phyloP scores from a whole-genome alignment of 352 stramenopile species.

The Globisporangium nagaii region DNA sequence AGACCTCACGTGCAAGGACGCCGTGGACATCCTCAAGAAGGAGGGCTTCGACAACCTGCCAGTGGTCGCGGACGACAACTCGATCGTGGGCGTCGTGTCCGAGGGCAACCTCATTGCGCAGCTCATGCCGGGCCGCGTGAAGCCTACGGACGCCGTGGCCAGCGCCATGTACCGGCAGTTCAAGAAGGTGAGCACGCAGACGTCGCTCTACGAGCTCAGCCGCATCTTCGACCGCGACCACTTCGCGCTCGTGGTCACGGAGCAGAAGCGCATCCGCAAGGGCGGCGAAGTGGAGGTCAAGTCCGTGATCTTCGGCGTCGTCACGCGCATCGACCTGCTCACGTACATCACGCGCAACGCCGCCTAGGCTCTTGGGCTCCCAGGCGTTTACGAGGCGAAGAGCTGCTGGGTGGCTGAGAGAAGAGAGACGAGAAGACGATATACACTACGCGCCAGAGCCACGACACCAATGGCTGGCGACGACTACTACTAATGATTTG shows the following conservation, averaged over 20 bases:
- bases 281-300: constrained; percentile 52
- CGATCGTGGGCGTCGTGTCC: constrained; percentile 91
- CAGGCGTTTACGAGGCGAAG: too few relatives aligned
- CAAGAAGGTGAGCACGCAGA: constrained; percentile 84
- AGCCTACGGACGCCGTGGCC: constrained; percentile 72
- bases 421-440: background rate
- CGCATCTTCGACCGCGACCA: constrained; percentile 95
- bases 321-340: constrained; percentile 94
- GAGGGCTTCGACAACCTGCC: constrained; percentile 85
- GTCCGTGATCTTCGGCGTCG: constrained; percentile 82
- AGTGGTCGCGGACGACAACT: constrained; percentile 63
- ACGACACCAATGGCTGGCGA: too few relatives aligned
- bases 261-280: constrained; percentile 21
- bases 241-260: constrained; percentile 88
- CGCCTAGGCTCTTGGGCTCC: background rate
- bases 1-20: constrained; percentile 85
- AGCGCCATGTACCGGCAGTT: constrained; percentile 94
- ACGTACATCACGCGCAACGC: constrained; percentile 86
- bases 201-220: constrained; percentile 86
- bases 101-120: constrained; percentile 93
- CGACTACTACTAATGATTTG: constrained; percentile 14
- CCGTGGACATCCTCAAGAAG: constrained; percentile 90
- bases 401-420: background rate
- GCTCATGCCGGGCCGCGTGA: constrained; percentile 84
- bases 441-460: constrained; percentile 9